Evolutionary conservation across 225 moss, liverwort and hornwort species (phyloP), one percentile per base, ranked within the genome.

Genomic region (Pseudisothecium myosuroides): DNA sequence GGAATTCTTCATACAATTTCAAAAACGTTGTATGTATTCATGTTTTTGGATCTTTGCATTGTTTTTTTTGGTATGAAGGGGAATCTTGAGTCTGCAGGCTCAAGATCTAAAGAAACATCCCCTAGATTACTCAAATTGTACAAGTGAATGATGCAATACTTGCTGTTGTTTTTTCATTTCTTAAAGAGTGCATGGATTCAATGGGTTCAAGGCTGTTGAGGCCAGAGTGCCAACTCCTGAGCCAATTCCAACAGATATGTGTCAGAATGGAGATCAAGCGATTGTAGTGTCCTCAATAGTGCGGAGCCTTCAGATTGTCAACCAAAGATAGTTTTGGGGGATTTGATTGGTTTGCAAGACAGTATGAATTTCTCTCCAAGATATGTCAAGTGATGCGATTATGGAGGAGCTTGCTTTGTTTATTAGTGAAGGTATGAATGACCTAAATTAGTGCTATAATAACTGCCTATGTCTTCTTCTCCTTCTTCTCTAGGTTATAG

Each of bases 141-240:
- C 4, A 24, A 79, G n/a, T 56, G n/a, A n/a, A 37, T 17, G 56
- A 24, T 37, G 56, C 26, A 58, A 29, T 29, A 29, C 29, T 19
- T 41, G 59, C 28, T 24, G 4, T 26, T 54, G 55, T 32, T 41
- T 36, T 19, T 32, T 5, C 4, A 54, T 55, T 20, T 29, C 36
- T 54, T 8, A 14, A 39, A 28, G 37, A 41, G 20, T 39, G 39
- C 29, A 56, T 31, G 21, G 21, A 32, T 71, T 90, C 37, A 91
- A 95, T 86, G 93, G 93, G 80, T 93, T 95, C 82, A 96, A 93
- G 81, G 92, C 94, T 43, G 88, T 92, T 65, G 95, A 91, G 67
- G 89, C 82, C 62, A 93, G 89, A 69, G 90, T 85, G 50, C 84
- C 90, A 66, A 84, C 69, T 32, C 83, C 79, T 72, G 89, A 94